Percentiles rank a stretch among this genome's conserved stretches.
Evolutionary conservation across 768 basidiomycete species (phyloP).

Genomic region (Tulasnella sp.): DNA sequence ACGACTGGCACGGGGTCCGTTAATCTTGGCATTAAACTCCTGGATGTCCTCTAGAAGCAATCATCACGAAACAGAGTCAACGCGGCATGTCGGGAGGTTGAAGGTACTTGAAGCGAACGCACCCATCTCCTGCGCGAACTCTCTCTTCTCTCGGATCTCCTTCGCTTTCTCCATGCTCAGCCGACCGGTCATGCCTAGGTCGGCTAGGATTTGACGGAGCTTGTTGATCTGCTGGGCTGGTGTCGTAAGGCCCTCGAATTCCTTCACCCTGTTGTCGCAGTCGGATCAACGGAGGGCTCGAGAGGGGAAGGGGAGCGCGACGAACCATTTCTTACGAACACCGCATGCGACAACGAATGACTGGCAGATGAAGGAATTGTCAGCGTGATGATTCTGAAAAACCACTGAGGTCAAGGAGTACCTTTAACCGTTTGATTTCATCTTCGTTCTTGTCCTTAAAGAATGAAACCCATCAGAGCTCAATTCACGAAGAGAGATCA

Average conservation of each 20-base stretch:
- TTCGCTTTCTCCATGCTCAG: constrained; percentile 74
- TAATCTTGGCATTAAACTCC: constrained; percentile 39
- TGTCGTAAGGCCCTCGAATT: constrained; percentile 48
- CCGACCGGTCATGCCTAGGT: constrained; percentile 71
- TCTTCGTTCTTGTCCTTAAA: constrained; percentile 49
- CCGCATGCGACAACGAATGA: constrained; percentile 63
- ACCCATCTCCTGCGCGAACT: constrained; percentile 72
- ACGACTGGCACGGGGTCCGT: constrained; percentile 24
- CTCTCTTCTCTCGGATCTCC: constrained; percentile 56
- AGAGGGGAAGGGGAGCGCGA: background rate
- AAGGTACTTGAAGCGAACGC: constrained; percentile 19
- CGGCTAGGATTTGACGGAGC: constrained; percentile 50
- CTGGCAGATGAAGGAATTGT: constrained; percentile 30
- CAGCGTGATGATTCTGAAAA: background rate
- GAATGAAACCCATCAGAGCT: background rate
- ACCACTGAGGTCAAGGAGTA: constrained; percentile 20
- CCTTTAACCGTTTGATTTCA: constrained; percentile 65
- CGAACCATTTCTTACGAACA: constrained; percentile 60
- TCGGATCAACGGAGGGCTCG: background rate
- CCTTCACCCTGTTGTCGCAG: constrained; percentile 29
- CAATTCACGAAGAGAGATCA: background rate
- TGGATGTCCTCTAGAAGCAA: constrained; percentile 54
- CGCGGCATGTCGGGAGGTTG: background rate
- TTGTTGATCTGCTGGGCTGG: constrained; percentile 53
- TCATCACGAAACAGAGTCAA: background rate